Conservation (phyloP, 2,329 filamentous ascomycete species). For the Tolypocladium tundrense region DNA sequence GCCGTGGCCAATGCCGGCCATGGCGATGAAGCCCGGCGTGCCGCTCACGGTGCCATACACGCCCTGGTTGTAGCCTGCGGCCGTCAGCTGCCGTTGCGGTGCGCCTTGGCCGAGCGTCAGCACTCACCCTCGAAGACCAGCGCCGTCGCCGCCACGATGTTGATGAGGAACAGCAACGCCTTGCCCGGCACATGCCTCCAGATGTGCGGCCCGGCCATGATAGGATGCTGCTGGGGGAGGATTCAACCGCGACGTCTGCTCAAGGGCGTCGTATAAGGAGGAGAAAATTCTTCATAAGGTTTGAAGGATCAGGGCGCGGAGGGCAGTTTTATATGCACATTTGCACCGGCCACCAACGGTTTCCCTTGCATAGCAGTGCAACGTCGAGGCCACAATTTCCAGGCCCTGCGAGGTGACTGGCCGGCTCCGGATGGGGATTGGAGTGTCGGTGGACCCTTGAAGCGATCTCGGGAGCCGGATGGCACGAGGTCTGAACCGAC, state of each 20-base stretch:
- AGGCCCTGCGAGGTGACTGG: neutral
- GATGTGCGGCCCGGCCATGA: conserved; percentile 7
- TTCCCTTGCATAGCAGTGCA: neutral
- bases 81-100: neutral
- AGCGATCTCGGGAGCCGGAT: neutral
- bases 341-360: neutral
- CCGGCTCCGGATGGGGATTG: neutral
- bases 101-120: neutral
- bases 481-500: neutral
- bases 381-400: neutral
- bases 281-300: too few relatives aligned
- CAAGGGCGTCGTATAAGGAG: neutral
- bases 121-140: conserved; percentile 11
- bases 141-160: conserved; percentile 11
- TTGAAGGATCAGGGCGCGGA: neutral
- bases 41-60: conserved; percentile 42
- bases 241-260: neutral
- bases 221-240: neutral
- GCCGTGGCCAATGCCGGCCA: conserved; percentile 35
- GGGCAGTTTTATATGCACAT: neutral
- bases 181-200: conserved; percentile 14
- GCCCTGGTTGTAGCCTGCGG: conserved; percentile 41
- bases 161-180: conserved; percentile 10
- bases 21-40: conserved; percentile 26
- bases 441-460: neutral